phyloP scores from a whole-genome alignment of 352 stramenopile genomes.

The Phytopythium cucurbitacearum region DNA sequence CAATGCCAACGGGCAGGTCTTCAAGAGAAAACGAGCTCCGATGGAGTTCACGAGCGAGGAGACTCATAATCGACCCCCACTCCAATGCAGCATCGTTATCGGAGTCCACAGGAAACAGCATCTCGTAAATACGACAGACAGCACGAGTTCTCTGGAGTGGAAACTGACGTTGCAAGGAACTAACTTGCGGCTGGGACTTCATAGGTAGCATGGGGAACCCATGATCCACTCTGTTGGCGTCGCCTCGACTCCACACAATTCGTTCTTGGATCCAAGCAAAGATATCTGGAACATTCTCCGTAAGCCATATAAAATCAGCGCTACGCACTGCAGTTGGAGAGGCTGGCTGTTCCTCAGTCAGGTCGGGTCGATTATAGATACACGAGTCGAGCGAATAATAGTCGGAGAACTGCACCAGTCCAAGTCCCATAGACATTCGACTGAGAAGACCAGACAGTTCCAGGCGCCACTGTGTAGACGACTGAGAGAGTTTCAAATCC shows the following conservation, averaged over 20 bases:
- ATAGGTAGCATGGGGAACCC: constrained; percentile 25
- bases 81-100: constrained; percentile 2
- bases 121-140: constrained; percentile 38
- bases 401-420: constrained; percentile 23
- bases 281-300: constrained; percentile 34
- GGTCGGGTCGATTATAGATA: not conserved
- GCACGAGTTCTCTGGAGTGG: constrained; percentile 27
- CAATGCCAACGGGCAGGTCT: constrained; percentile 56
- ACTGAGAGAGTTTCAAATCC: constrained; percentile 57
- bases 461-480: constrained; percentile 20
- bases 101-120: constrained; percentile 17
- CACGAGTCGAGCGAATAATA: constrained; percentile 50
- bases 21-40: constrained; percentile 33
- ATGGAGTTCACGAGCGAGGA: constrained; percentile 36
- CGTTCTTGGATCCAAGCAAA: constrained; percentile 38
- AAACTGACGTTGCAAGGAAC: constrained; percentile 1
- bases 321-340: not conserved
- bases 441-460: constrained; percentile 33
- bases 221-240: not conserved
- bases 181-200: constrained; percentile 1
- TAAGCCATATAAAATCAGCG: constrained; percentile 1
- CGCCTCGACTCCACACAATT: constrained; percentile 13
- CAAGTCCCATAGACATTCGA: constrained; percentile 24
- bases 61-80: constrained; percentile 41
- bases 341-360: not conserved